Evolutionary conservation across 2,329 filamentous ascomycete species (phyloP).

Genomic region (Aspergillus sp.): DNA sequence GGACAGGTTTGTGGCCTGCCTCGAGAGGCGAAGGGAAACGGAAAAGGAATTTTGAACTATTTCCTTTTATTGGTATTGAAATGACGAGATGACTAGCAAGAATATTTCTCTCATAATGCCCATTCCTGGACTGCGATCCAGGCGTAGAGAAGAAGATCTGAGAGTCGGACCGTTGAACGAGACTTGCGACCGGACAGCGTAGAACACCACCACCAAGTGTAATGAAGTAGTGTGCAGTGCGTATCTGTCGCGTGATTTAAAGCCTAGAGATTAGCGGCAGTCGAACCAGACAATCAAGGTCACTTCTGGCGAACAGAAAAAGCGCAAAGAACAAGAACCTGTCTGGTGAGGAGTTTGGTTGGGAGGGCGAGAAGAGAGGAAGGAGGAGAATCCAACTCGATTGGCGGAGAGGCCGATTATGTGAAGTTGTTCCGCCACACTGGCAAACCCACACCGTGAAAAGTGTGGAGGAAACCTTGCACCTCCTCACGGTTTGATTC

Average conservation of each 20-base stretch:
- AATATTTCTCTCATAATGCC: background rate
- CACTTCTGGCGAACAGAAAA: background rate
- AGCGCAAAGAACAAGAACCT: background rate
- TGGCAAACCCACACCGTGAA: slow-evolving; percentile 30
- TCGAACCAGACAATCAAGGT: background rate
- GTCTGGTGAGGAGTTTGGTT: slow-evolving; percentile 2
- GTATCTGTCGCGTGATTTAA: background rate
- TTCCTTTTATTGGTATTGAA: slow-evolving; percentile 2
- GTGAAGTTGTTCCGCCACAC: slow-evolving; percentile 29
- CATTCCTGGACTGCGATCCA: background rate
- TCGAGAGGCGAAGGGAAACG: background rate
- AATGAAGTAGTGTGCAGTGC: background rate
- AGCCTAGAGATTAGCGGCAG: background rate
- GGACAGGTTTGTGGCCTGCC: background rate
- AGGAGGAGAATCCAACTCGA: slow-evolving; percentile 8
- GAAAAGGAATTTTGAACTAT: background rate
- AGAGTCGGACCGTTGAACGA: background rate
- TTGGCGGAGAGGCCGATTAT: slow-evolving; percentile 19
- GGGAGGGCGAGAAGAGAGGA: slow-evolving; percentile 18
- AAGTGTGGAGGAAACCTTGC: slow-evolving; percentile 33
- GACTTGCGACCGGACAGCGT: slow-evolving; percentile 2
- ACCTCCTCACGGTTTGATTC: slow-evolving; percentile 1
- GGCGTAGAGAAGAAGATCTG: background rate
- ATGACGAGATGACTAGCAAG: slow-evolving; percentile 10
- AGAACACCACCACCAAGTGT: background rate